phyloP scores from a whole-genome alignment of 1,284 basidiomycete genomes.

The Kwoniella shivajii region DNA sequence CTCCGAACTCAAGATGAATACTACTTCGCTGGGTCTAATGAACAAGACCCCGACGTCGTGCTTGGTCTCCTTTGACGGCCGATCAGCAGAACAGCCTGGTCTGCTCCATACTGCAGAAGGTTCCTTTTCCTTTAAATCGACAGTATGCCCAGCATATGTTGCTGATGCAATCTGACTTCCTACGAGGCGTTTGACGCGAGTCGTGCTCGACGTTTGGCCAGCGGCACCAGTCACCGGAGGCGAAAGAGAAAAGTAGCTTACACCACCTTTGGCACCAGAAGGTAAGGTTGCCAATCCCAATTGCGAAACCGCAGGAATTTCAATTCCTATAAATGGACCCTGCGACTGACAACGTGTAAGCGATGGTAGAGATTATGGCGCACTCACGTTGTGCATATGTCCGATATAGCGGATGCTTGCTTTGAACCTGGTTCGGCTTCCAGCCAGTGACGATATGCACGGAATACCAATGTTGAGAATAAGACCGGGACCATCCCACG shows the following conservation, averaged over 20 bases:
- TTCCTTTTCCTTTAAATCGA: too few relatives aligned
- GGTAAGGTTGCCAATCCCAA: slow-evolving; percentile 34
- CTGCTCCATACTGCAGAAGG: too few relatives aligned
- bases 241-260: slow-evolving; percentile 34
- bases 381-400: slow-evolving; percentile 57
- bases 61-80: too few relatives aligned
- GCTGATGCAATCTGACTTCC: too few relatives aligned
- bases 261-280: slow-evolving; percentile 27
- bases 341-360: slow-evolving; percentile 18
- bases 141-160: too few relatives aligned
- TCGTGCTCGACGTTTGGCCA: too few relatives aligned
- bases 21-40: slow-evolving; percentile 43
- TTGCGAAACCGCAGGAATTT: slow-evolving; percentile 69
- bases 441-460: slow-evolving; percentile 74
- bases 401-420: slow-evolving; percentile 87
- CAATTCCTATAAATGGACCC: slow-evolving; percentile 89
- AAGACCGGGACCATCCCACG: slow-evolving; percentile 58
- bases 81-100: too few relatives aligned
- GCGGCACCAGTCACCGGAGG: neutral
- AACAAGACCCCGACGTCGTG: slow-evolving; percentile 33
- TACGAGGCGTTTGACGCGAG: too few relatives aligned
- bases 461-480: slow-evolving; percentile 85
- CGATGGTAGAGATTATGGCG: neutral
- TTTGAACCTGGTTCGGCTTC: slow-evolving; percentile 74
- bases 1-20: slow-evolving; percentile 41